Evolutionary conservation across 805 yeast species (phyloP).

Genomic region (Lachancea quebecensis): DNA sequence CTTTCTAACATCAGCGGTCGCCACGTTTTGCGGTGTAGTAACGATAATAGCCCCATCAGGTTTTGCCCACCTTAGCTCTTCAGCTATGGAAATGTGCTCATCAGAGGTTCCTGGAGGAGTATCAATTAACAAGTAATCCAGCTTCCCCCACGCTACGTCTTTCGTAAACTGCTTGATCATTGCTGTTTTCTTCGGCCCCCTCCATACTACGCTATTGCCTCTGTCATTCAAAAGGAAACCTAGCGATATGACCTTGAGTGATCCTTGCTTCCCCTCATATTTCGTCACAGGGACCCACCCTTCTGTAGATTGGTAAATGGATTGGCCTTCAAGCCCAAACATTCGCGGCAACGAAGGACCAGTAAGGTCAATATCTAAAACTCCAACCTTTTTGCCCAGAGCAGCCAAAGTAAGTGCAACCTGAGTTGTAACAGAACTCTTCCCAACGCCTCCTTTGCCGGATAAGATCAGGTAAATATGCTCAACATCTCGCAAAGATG

Average conservation of each 20-base stretch:
- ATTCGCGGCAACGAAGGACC: conserved; percentile 96
- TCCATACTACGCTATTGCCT: conserved; percentile 92
- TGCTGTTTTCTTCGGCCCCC: conserved; percentile 97
- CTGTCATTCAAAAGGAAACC: conserved; percentile 82
- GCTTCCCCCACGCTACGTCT: conserved; percentile 87
- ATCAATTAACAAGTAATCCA: conserved; percentile 73
- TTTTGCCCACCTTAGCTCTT: conserved; percentile 61
- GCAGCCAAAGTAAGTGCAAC: conserved; percentile 73
- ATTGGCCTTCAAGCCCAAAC: conserved; percentile 80
- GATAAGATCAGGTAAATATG: conserved; percentile 80
- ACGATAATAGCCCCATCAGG: conserved; percentile 94
- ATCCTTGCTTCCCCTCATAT: conserved; percentile 25
- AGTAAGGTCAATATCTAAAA: conserved; percentile 87
- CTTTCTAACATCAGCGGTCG: conserved; percentile 89
- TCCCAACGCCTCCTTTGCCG: conserved; percentile 97
- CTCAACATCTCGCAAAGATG: conserved; percentile 45
- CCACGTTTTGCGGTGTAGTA: conserved; percentile 92
- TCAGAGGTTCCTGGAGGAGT: conserved; percentile 99
- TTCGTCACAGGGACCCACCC: conserved; percentile 90
- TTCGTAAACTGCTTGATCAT: conserved; percentile 90
- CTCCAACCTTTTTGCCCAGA: conserved; percentile 80
- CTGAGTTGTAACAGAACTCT: conserved; percentile 92
- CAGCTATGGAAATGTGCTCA: conserved; percentile 96
- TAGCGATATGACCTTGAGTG: conserved; percentile 70
- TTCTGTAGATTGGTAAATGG: conserved; percentile 69